These are phyloP conservation scores for Blastobotrys americana DNA, from an alignment of 805 yeast genomes.

Conservation along the genomic window DNA sequence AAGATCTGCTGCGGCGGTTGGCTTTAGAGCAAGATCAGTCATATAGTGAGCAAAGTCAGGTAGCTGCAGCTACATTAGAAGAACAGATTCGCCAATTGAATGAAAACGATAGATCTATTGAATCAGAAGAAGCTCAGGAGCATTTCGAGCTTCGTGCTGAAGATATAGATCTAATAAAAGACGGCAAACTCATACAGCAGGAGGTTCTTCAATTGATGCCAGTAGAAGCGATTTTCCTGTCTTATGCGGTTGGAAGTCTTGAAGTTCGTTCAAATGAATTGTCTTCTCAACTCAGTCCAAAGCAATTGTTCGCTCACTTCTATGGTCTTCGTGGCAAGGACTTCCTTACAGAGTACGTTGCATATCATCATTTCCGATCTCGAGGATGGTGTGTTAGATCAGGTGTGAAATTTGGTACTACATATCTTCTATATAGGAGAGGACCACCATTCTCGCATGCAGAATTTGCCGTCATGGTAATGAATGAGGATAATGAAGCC, in stretches of 20 bases:
- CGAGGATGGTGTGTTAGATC: slow-evolving; percentile 92
- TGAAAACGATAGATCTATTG: neutral
- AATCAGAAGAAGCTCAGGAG: neutral
- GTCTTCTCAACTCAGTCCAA: slow-evolving; percentile 21
- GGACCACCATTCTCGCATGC: slow-evolving; percentile 98
- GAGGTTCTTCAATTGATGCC: slow-evolving; percentile 62
- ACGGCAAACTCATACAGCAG: slow-evolving; percentile 25
- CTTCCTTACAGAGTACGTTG: slow-evolving; percentile 55
- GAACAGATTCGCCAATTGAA: neutral
- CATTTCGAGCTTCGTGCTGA: slow-evolving; percentile 28
- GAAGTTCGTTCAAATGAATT: slow-evolving; percentile 26
- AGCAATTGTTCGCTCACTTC: slow-evolving; percentile 23
- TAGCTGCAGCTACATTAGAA: neutral
- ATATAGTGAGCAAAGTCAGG: slow-evolving; percentile 6
- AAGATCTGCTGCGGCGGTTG: slow-evolving; percentile 37
- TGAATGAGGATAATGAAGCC: slow-evolving; percentile 29
- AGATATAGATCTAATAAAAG: slow-evolving; percentile 31
- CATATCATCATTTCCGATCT: slow-evolving; percentile 79
- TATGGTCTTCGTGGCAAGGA: slow-evolving; percentile 21
- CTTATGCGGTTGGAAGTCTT: slow-evolving; percentile 48
- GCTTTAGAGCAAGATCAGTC: slow-evolving; percentile 26
- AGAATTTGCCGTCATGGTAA: slow-evolving; percentile 61
- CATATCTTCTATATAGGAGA: slow-evolving; percentile 68
- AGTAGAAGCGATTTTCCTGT: slow-evolving; percentile 65
- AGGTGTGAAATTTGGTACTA: slow-evolving; percentile 91